Evolutionary conservation across 148 eudicot genomes (phyloP).

Genomic region (Simmondsia chinensis): DNA sequence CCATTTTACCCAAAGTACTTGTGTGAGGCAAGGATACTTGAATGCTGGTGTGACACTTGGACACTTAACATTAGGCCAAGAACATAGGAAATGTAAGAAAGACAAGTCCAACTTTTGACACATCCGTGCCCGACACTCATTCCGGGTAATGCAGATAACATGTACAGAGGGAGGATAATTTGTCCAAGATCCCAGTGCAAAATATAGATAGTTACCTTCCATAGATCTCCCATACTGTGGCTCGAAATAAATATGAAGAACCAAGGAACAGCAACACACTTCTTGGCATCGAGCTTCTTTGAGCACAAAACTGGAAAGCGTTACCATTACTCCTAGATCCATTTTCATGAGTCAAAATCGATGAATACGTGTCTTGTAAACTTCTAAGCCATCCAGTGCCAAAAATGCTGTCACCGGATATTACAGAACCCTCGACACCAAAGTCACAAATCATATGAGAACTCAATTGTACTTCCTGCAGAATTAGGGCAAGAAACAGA

Average conservation of each 20-base stretch:
- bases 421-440: slow-evolving; percentile 42
- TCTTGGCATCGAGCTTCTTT: slow-evolving; percentile 65
- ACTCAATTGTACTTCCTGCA: slow-evolving; percentile 69
- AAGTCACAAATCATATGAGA: slow-evolving; percentile 62
- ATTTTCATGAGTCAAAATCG: slow-evolving; percentile 39
- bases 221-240: slow-evolving; percentile 84
- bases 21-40: no score
- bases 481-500: slow-evolving; percentile 9
- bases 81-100: no score
- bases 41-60: no score
- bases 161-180: no score
- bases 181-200: no score
- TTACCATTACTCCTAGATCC: slow-evolving; percentile 22
- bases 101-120: no score
- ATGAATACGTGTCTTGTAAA: slow-evolving; percentile 40
- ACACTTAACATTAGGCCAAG: no score
- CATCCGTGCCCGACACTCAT: no score
- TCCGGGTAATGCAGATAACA: neutral
- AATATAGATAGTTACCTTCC: slow-evolving; percentile 54
- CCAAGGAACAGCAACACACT: slow-evolving; percentile 66
- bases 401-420: slow-evolving; percentile 65
- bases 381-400: slow-evolving; percentile 78
- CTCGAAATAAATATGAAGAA: slow-evolving; percentile 71
- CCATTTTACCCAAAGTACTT: no score
- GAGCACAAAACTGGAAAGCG: slow-evolving; percentile 54